These are phyloP conservation scores for Macrocystidia cucumis DNA, from an alignment of 1,284 basidiomycete species.

Conservation along the genomic window DNA sequence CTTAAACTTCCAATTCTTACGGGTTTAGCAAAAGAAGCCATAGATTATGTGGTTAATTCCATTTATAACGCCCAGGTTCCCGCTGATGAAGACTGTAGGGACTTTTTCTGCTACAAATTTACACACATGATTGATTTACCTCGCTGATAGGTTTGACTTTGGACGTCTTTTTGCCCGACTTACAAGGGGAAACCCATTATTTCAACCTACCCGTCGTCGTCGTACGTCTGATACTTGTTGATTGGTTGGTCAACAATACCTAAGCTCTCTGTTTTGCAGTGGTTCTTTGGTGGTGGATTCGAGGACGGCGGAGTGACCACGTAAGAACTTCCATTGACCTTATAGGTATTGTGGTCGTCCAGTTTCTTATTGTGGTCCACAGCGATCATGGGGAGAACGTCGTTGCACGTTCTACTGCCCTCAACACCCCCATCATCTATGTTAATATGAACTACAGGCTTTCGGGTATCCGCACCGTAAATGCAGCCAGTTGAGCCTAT, in stretches of 20 bases:
- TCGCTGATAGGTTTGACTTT: conserved; percentile 37
- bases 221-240: conserved; percentile 22
- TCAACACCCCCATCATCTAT: conserved; percentile 38
- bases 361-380: background rate
- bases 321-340: conserved; percentile 16
- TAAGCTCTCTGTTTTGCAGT: conserved; percentile 21
- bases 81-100: conserved; percentile 41
- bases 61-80: conserved; percentile 24
- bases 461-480: conserved; percentile 5
- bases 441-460: conserved; percentile 45
- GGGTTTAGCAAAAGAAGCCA: conserved; percentile 22
- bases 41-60: conserved; percentile 27
- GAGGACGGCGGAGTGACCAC: conserved; percentile 28
- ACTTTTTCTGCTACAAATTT: background rate
- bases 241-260: background rate
- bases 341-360: conserved; percentile 12
- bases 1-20: conserved; percentile 23
- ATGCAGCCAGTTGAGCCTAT: too few relatives aligned
- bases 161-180: conserved; percentile 47
- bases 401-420: conserved; percentile 36
- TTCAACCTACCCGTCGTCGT: conserved; percentile 48
- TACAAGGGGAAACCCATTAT: conserved; percentile 22
- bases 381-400: conserved; percentile 37
- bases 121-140: conserved; percentile 7
- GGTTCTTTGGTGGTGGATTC: conserved; percentile 49